Base-by-base conservation (phyloP, 179 eudicot genomes). In the Heliamphora pulchella region DNA sequence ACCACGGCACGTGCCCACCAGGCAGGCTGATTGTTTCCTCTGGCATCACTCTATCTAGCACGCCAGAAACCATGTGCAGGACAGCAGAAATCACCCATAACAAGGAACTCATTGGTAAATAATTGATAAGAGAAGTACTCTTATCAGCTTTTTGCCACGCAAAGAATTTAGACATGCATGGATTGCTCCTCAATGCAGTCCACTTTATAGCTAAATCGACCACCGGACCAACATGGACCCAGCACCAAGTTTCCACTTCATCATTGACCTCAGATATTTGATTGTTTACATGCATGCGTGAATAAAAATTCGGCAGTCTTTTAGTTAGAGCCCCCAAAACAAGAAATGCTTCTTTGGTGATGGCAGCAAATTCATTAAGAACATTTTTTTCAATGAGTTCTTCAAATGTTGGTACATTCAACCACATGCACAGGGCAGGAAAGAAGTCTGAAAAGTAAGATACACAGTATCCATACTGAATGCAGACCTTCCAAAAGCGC, bases 401-500 rank as follows among this genome's bases (percentile, higher is more conserved):
- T 80, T 89, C 92, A 81, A 90, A 79, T 43, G 86, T 82, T 51
- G 96, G 98, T 75, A 89, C 87, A 78, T 82, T 89, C 85, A 94
- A 82, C 98, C 97, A 96, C 66, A 90, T 62, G 87, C 96, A 92
- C 47, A 96, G 83, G 54, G 92, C 87, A 75, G 94, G 91, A 68
- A 89, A 94, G 57, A 96, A 84, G 78, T 85, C 86, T 43, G 94
- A 76, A 84, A 96, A 91, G 82, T 83, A 74, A 78, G 97, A 89
- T 73, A 90, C 77, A 80, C 93, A 85, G 80, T 84, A 81, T 51
- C 97, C 99, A 71, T 89, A 88, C 78, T 82, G 84, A 84, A 92
- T 81, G 84, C 93, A 94, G 81, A 92, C 97, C 88, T 91, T 96
- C 98, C 94, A 96, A 69, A 94, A 86, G 53, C 97, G 91, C 62